A percentile compares a stretch with the other conserved stretches of the same genome.
Conservation (phyloP, 2,329 filamentous ascomycete genomes). For the Dactylellina leptospora region DNA sequence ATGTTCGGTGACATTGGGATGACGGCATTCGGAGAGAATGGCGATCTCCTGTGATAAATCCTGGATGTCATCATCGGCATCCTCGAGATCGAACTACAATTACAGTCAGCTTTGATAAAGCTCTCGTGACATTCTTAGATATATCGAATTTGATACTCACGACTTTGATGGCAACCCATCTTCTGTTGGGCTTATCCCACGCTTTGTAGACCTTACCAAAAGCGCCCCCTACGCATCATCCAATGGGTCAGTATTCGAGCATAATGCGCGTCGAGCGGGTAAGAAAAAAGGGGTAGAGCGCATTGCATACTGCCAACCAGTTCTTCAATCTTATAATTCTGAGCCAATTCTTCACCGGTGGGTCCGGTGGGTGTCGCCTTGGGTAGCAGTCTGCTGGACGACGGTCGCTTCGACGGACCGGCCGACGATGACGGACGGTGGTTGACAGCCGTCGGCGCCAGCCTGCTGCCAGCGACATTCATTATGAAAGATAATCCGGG, state of each 20-base stretch:
- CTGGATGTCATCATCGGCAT: slow-evolving; percentile 11
- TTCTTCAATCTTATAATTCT: slow-evolving; percentile 20
- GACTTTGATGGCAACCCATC: slow-evolving; percentile 37
- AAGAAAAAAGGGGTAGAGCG: background rate
- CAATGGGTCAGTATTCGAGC: background rate
- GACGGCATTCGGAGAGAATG: slow-evolving; percentile 11
- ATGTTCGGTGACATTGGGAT: slow-evolving; percentile 37
- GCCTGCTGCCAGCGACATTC: background rate
- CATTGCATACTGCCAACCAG: slow-evolving; percentile 20
- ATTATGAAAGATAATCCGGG: too few species aligned
- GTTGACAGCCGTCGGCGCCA: background rate
- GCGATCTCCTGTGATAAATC: slow-evolving; percentile 20
- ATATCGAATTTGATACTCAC: slow-evolving; percentile 10
- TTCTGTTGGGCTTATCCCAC: slow-evolving; percentile 14
- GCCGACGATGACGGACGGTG: background rate
- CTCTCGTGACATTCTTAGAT: background rate
- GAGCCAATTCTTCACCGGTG: slow-evolving; percentile 11
- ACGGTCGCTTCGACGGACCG: background rate
- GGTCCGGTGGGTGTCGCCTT: background rate
- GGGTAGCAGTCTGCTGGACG: background rate
- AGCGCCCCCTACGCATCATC: slow-evolving; percentile 15
- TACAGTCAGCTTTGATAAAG: background rate
- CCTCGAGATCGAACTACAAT: slow-evolving; percentile 27
- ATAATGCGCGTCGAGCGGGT: background rate
- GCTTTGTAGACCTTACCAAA: slow-evolving; percentile 35